phyloP scores from a whole-genome alignment of 225 moss, liverwort and hornwort species.

The Anthoceros angustus region DNA sequence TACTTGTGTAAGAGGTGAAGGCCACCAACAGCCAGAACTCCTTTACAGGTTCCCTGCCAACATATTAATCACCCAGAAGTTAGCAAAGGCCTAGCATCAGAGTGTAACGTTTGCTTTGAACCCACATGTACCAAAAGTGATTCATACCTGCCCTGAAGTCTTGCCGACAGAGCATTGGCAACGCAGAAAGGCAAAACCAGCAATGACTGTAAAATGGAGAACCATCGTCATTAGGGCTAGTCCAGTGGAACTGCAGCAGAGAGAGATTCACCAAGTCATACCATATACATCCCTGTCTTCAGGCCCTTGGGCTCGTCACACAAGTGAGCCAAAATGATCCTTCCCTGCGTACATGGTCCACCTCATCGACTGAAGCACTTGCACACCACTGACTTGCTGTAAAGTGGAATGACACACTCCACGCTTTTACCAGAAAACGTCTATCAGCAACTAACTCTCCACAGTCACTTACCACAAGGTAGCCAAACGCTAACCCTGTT shows the following conservation, averaged over 20 bases:
- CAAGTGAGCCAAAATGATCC: slow-evolving; percentile 85
- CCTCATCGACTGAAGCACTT: no score
- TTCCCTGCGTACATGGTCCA: slow-evolving; percentile 35
- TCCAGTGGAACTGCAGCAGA: background rate
- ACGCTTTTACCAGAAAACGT: background rate
- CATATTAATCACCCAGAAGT: background rate
- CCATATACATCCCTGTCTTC: slow-evolving; percentile 95
- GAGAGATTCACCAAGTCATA: slow-evolving; percentile 12
- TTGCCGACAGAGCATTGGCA: slow-evolving; percentile 56
- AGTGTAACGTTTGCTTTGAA: slow-evolving; percentile 4
- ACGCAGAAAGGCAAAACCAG: slow-evolving; percentile 61
- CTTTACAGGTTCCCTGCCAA: slow-evolving; percentile 62
- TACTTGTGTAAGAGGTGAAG: slow-evolving; percentile 54
- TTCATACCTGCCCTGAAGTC: slow-evolving; percentile 10
- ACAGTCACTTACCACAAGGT: slow-evolving; percentile 44
- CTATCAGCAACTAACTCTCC: background rate
- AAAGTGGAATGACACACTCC: background rate
- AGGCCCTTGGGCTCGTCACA: slow-evolving; percentile 88
- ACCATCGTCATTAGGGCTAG: slow-evolving; percentile 2
- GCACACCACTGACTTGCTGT: background rate
- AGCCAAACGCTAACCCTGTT: slow-evolving; percentile 79
- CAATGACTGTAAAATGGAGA: slow-evolving; percentile 34
- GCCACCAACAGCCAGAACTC: slow-evolving; percentile 63
- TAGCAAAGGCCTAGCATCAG: background rate
- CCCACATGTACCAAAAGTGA: background rate